Base-by-base conservation (phyloP, 2,329 filamentous ascomycete species). In the Cercospora nicotianae region DNA sequence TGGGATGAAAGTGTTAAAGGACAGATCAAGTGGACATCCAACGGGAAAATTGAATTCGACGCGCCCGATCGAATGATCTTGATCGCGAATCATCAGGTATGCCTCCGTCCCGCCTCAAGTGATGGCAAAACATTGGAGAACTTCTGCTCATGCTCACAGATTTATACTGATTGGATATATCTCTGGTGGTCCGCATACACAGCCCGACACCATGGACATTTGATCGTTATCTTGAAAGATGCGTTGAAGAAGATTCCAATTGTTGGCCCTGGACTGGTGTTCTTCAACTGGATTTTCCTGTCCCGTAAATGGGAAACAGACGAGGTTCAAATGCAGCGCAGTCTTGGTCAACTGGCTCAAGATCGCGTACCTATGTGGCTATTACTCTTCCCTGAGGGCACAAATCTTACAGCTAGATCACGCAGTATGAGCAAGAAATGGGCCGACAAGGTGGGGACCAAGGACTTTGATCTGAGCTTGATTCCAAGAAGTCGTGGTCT, bases 171-270 rank as follows among this genome's bases (percentile, higher is more conserved):
- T 80, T 96, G 92, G 92, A 80, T 96, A 20, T 96, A 96, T 78
- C 86, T 96, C n/a, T 96, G 92, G 92, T 96, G 93, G 93, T 87
- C 90, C 23, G 90, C 88, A 60, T 96, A 96, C 76, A 90, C 91
- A 36, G 88, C 89, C 58, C 42, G 53, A 4, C 68, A 72, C 18
- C 91, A 95, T 75, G 93, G 93, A 9, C 90, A 93, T 77, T 84
- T 96, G 73, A 96, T 92, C 82, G 96, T 96, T 77, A 94, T 96
- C 75, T 85, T 96, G 68, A 96, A 96, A 77, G 91, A 96, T 77
- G 93, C 91, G 2, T 85, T 96, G 68, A 93, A 91, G 78, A 91
- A 87, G 76, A 89, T 96, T 6, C 93, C 93, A n/a, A 75, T 96
- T 58, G 84, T 96, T 39, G 93, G 93, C 1, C 87, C 87, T 61